These are phyloP conservation scores for Aquilaria yunnanensis DNA, from an alignment of 345 rosid species.

Conservation along the genomic window DNA sequence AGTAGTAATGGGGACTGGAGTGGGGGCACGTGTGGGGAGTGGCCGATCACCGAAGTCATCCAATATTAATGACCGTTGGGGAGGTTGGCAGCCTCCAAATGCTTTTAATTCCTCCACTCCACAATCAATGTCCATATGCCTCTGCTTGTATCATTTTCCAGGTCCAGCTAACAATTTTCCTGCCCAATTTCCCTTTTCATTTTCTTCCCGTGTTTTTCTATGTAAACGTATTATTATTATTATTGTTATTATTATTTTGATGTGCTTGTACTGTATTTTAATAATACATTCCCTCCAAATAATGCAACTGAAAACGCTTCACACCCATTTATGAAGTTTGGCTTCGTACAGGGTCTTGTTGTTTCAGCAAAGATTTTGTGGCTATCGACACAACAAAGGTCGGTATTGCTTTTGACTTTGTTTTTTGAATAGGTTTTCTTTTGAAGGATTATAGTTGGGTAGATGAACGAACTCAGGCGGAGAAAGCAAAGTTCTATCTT, in stretches of 20 bases:
- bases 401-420: constrained; percentile 17
- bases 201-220: neutral
- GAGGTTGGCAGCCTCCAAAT: constrained; percentile 25
- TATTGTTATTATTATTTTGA: too few species aligned
- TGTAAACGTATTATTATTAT: too few species aligned
- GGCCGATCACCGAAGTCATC: constrained; percentile 6
- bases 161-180: too few species aligned
- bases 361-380: constrained; percentile 13
- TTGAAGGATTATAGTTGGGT: constrained; percentile 29
- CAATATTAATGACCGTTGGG: constrained; percentile 35
- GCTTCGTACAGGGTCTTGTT: neutral
- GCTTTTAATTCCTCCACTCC: constrained; percentile 18
- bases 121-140: too few species aligned
- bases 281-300: constrained; percentile 15
- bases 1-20: neutral
- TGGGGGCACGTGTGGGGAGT: constrained; percentile 2
- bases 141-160: neutral
- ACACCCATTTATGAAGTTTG: too few species aligned
- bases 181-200: neutral
- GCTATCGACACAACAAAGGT: constrained; percentile 25
- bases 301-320: constrained; percentile 3
- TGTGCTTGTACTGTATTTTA: too few species aligned
- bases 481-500: constrained; percentile 21
- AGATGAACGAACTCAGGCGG: constrained; percentile 61
- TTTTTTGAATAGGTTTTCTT: neutral